phyloP scores from a whole-genome alignment of 148 eudicot species.

The Euryodendron excelsum region DNA sequence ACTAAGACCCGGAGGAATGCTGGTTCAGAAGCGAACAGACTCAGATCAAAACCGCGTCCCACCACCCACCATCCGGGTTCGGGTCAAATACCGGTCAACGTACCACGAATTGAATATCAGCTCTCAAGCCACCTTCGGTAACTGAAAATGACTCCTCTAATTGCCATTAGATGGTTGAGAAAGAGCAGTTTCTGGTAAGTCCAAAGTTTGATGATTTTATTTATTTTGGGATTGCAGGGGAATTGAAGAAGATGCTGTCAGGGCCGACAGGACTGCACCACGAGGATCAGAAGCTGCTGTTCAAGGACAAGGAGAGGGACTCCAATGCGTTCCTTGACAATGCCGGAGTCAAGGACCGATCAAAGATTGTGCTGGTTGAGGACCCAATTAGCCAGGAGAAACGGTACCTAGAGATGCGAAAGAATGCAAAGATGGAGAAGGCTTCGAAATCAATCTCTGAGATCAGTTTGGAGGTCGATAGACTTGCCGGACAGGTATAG shows the following conservation, averaged over 20 bases:
- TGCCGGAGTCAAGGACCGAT: slow-evolving; percentile 76
- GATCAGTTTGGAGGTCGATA: slow-evolving; percentile 84
- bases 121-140: slow-evolving; percentile 87
- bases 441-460: slow-evolving; percentile 70
- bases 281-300: slow-evolving; percentile 76
- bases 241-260: slow-evolving; percentile 77
- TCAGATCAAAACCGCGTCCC: slow-evolving; percentile 46
- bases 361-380: slow-evolving; percentile 71
- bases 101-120: slow-evolving; percentile 69
- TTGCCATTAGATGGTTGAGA: background rate
- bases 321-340: slow-evolving; percentile 68
- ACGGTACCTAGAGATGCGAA: slow-evolving; percentile 70
- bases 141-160: background rate
- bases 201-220: background rate
- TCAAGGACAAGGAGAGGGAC: slow-evolving; percentile 72
- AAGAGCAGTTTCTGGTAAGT: background rate
- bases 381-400: slow-evolving; percentile 84
- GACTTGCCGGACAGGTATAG: slow-evolving; percentile 73
- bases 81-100: slow-evolving; percentile 67
- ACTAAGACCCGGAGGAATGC: slow-evolving; percentile 85
- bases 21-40: slow-evolving; percentile 75
- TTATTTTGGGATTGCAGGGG: slow-evolving; percentile 48
- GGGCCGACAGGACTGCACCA: slow-evolving; percentile 89
- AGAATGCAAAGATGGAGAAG: slow-evolving; percentile 67
- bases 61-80: slow-evolving; percentile 61